These are phyloP conservation scores for Diaporthe caulivora DNA, from an alignment of 2,329 filamentous ascomycete species.

Conservation along the genomic window DNA sequence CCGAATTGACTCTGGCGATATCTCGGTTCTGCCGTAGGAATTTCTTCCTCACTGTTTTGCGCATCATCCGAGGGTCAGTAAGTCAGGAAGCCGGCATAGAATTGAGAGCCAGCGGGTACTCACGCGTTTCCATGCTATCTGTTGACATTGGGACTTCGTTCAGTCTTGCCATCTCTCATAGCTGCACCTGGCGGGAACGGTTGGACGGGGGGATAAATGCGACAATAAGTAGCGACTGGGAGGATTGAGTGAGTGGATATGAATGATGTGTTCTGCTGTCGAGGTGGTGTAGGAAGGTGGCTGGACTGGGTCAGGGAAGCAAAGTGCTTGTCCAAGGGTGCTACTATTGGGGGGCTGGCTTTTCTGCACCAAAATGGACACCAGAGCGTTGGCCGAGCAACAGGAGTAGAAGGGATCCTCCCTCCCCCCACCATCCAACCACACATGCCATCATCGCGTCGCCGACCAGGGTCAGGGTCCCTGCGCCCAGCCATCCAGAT, in stretches of 20 bases:
- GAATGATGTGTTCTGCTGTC: conserved; percentile 34
- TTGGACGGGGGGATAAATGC: neutral
- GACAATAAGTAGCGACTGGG: neutral
- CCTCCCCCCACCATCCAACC: neutral
- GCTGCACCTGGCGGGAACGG: conserved; percentile 37
- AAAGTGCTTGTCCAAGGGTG: conserved; percentile 13
- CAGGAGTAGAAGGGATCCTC: neutral
- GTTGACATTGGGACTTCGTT: conserved; percentile 79
- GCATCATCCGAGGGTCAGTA: conserved; percentile 36
- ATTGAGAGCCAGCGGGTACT: conserved; percentile 51
- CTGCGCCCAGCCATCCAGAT: neutral
- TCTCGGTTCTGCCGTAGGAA: conserved; percentile 88
- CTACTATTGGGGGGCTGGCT: conserved; percentile 33
- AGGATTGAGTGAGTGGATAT: conserved; percentile 15
- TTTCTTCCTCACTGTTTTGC: conserved; percentile 76
- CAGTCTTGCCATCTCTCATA: conserved; percentile 79
- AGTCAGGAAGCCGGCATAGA: conserved; percentile 34
- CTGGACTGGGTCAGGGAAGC: conserved; percentile 21
- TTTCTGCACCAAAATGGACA: conserved; percentile 28
- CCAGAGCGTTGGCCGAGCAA: conserved; percentile 19
- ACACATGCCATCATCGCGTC: conserved; percentile 13
- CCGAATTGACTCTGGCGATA: conserved; percentile 82
- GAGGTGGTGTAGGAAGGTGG: conserved; percentile 17
- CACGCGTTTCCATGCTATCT: conserved; percentile 80
- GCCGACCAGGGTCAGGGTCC: conserved; percentile 18